These are phyloP conservation scores for Septoria linicola DNA, from an alignment of 2,329 filamentous ascomycete species.

Conservation along the genomic window DNA sequence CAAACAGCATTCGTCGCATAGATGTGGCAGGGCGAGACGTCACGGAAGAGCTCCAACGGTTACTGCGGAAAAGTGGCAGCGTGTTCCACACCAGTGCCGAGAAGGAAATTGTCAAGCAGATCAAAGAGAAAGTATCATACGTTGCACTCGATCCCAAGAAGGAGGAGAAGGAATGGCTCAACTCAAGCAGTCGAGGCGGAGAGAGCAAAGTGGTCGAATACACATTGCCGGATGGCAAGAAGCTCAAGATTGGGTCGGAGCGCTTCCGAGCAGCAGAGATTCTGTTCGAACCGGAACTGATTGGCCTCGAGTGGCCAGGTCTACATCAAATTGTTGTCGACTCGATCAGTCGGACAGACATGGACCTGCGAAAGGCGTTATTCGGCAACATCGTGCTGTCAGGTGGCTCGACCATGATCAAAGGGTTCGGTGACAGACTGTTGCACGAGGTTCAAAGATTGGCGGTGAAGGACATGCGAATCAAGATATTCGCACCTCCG, in stretches of 20 bases:
- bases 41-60: constrained; percentile 87
- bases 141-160: constrained; percentile 85
- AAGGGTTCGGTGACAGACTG: constrained; percentile 91
- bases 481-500: constrained; percentile 97
- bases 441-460: constrained; percentile 88
- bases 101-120: constrained; percentile 96
- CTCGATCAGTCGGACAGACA: constrained; percentile 88
- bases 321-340: constrained; percentile 98
- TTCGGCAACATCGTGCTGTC: constrained; percentile 98
- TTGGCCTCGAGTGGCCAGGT: constrained; percentile 93
- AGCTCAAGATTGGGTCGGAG: constrained; percentile 90
- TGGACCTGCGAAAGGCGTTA: constrained; percentile 89
- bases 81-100: constrained; percentile 97
- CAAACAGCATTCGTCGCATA: constrained; percentile 90
- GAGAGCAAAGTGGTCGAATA: constrained; percentile 81
- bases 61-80: constrained; percentile 88
- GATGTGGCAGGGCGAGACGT: constrained; percentile 95
- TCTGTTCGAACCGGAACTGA: constrained; percentile 94
- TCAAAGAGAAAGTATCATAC: constrained; percentile 94
- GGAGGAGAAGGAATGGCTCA: constrained; percentile 94
- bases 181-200: constrained; percentile 60
- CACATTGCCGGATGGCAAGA: constrained; percentile 85
- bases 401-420: constrained; percentile 91
- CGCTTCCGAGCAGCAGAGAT: constrained; percentile 96
- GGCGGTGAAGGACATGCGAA: constrained; percentile 98